Evolutionary conservation across 2,329 filamentous ascomycete genomes (phyloP).

Genomic region (Colletotrichum agaves): DNA sequence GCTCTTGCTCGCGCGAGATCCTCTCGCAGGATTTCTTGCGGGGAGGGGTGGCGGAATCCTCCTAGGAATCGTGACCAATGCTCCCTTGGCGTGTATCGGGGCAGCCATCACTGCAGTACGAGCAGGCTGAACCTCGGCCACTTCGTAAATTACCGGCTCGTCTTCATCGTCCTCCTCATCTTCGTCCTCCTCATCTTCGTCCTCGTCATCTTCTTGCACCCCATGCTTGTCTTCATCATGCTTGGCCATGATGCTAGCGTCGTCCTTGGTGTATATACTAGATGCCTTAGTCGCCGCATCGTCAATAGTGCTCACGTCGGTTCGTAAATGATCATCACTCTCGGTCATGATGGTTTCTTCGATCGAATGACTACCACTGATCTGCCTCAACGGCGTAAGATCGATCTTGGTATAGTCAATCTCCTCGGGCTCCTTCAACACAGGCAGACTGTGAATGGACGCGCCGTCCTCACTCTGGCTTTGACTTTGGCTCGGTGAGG

Average conservation of each 20-base stretch:
- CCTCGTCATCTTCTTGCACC: slow-evolving; percentile 45
- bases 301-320: slow-evolving; percentile 41
- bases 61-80: slow-evolving; percentile 87
- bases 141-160: slow-evolving; percentile 76
- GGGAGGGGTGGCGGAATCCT: slow-evolving; percentile 82
- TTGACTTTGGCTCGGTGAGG: slow-evolving; percentile 63
- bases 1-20: slow-evolving; percentile 61
- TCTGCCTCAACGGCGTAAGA: slow-evolving; percentile 58
- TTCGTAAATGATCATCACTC: slow-evolving; percentile 37
- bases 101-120: slow-evolving; percentile 70
- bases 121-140: slow-evolving; percentile 67
- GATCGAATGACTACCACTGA: slow-evolving; percentile 54
- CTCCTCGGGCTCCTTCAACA: slow-evolving; percentile 59
- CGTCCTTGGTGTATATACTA: slow-evolving; percentile 42
- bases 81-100: slow-evolving; percentile 77
- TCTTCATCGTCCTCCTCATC: slow-evolving; percentile 66
- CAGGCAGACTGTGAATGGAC: slow-evolving; percentile 53
- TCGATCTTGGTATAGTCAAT: slow-evolving; percentile 71
- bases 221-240: slow-evolving; percentile 26
- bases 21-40: slow-evolving; percentile 76
- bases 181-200: slow-evolving; percentile 54
- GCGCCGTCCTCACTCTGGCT: slow-evolving; percentile 66
- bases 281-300: slow-evolving; percentile 43
- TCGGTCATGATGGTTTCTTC: slow-evolving; percentile 41
- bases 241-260: slow-evolving; percentile 23